These are phyloP conservation scores for Colletotrichum brevisporum DNA, from an alignment of 2,329 filamentous ascomycete species.

Conservation along the genomic window DNA sequence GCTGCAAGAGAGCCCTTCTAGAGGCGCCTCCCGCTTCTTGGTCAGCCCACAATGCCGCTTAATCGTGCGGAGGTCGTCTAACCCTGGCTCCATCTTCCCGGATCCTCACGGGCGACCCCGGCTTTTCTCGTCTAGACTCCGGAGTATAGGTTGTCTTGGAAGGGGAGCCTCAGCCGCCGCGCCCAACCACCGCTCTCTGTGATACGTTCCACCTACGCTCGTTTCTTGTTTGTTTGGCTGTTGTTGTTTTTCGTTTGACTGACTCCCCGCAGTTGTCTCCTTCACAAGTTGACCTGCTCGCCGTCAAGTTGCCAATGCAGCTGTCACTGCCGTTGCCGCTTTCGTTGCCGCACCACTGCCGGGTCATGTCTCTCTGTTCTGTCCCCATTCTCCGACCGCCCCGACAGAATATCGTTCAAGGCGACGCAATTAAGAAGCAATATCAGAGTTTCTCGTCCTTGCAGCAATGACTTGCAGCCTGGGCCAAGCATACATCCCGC, in stretches of 20 bases:
- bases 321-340: not conserved
- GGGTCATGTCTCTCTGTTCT: not conserved
- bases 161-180: conserved; percentile 16
- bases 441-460: not conserved
- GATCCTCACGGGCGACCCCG: conserved; percentile 21
- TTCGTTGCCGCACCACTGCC: conserved; percentile 8
- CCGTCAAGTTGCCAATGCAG: not conserved
- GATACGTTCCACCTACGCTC: not conserved
- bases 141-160: not conserved
- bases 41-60: conserved; percentile 39
- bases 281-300: not conserved
- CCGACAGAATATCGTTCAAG: conserved; percentile 9
- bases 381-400: conserved; percentile 1
- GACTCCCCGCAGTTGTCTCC: conserved; percentile 4
- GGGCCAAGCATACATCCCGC: conserved; percentile 15
- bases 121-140: not conserved
- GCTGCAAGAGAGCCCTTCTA: conserved; percentile 20
- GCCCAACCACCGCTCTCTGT: not conserved
- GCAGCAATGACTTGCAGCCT: conserved; percentile 25
- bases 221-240: not conserved
- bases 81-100: conserved; percentile 36
- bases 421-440: not conserved
- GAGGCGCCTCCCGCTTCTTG: conserved; percentile 37
- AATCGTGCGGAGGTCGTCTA: conserved; percentile 34
- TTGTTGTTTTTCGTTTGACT: not conserved